phyloP scores from a whole-genome alignment of 208 protist genomes.

The Leishmania major region DNA sequence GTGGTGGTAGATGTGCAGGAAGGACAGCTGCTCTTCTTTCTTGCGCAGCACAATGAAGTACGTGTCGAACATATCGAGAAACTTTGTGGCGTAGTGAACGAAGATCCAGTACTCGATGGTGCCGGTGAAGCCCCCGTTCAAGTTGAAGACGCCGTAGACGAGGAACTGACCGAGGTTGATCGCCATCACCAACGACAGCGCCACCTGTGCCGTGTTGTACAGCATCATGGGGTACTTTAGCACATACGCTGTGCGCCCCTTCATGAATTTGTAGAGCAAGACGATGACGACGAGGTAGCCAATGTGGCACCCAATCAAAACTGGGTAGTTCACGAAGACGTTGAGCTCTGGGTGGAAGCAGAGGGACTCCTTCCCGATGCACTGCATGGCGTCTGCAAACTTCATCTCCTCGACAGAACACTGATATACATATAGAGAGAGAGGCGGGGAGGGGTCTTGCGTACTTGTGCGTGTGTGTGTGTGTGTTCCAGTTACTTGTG shows the following conservation, averaged over 20 bases:
- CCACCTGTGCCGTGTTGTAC: slow-evolving; percentile 87
- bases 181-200: slow-evolving; percentile 80
- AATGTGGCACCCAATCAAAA: slow-evolving; percentile 54
- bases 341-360: slow-evolving; percentile 75
- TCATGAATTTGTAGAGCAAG: slow-evolving; percentile 61
- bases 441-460: not conserved
- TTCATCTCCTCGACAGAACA: slow-evolving; percentile 5
- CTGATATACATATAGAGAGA: not conserved
- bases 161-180: slow-evolving; percentile 56
- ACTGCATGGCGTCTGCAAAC: slow-evolving; percentile 18
- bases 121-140: slow-evolving; percentile 70
- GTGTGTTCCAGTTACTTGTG: not conserved
- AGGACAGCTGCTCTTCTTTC: slow-evolving; percentile 86
- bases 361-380: slow-evolving; percentile 55
- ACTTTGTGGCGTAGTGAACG: slow-evolving; percentile 90
- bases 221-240: slow-evolving; percentile 70
- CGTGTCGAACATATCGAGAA: slow-evolving; percentile 90
- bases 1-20: slow-evolving; percentile 94
- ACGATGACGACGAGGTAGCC: slow-evolving; percentile 69
- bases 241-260: slow-evolving; percentile 36
- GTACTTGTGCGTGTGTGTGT: slow-evolving; percentile 5
- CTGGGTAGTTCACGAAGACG: slow-evolving; percentile 55
- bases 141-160: slow-evolving; percentile 68
- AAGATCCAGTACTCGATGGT: slow-evolving; percentile 85
- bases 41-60: slow-evolving; percentile 90